phyloP scores from a whole-genome alignment of 2,329 filamentous ascomycete species.

The Colletotrichum sp. region DNA sequence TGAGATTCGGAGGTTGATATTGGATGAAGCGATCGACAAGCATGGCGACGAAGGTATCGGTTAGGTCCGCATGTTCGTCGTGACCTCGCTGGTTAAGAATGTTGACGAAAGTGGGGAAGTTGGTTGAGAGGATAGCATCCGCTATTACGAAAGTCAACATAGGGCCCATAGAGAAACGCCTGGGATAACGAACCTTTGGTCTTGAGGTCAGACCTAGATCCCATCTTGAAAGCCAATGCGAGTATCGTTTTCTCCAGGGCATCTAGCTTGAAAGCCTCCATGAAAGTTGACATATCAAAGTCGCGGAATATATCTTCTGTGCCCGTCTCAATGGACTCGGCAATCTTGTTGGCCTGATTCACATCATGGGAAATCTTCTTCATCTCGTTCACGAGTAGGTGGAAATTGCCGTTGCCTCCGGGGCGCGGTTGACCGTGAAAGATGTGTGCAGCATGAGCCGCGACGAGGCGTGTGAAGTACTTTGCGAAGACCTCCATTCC shows the following conservation, averaged over 20 bases:
- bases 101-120: conserved; percentile 78
- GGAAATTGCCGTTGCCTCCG: conserved; percentile 81
- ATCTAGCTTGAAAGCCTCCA: conserved; percentile 95
- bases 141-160: conserved; percentile 63
- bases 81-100: conserved; percentile 71
- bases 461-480: conserved; percentile 92
- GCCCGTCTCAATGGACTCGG: conserved; percentile 87
- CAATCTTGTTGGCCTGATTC: conserved; percentile 87
- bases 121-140: conserved; percentile 86
- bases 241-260: conserved; percentile 86
- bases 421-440: conserved; percentile 81
- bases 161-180: conserved; percentile 32
- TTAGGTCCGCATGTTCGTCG: conserved; percentile 69
- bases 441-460: conserved; percentile 89
- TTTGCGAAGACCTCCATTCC: conserved; percentile 98
- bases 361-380: conserved; percentile 82
- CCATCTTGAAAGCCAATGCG: conserved; percentile 85
- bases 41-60: conserved; percentile 73
- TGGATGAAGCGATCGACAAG: conserved; percentile 88
- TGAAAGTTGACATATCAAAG: conserved; percentile 93
- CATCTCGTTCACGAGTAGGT: conserved; percentile 82
- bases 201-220: conserved; percentile 80
- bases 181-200: conserved; percentile 74
- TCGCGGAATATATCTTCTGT: conserved; percentile 95
- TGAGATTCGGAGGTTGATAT: conserved; percentile 86